Conservation (phyloP, 108 stramenopile species). For the Fistulifera pelliculosa region DNA sequence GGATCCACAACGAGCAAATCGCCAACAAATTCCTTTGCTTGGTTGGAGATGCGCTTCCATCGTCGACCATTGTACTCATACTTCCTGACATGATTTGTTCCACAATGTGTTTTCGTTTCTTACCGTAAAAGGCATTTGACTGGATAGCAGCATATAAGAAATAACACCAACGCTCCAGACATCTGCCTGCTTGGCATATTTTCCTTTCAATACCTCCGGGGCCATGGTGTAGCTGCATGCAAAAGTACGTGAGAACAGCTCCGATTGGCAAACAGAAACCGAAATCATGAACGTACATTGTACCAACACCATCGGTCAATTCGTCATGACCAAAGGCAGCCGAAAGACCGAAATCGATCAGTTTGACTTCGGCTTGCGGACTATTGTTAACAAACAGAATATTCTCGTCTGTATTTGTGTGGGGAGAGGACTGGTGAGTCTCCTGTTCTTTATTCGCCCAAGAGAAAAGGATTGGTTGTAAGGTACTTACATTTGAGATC, state of each 20-base stretch:
- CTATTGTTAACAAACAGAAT: constrained; percentile 19
- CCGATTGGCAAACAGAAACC: neutral
- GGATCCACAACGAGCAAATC: constrained; percentile 30
- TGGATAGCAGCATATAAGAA: constrained; percentile 62
- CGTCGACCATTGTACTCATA: constrained; percentile 26
- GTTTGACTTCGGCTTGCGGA: constrained; percentile 41
- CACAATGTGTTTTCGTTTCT: constrained; percentile 30
- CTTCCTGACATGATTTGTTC: constrained; percentile 30
- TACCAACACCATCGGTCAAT: constrained; percentile 55
- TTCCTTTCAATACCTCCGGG: constrained; percentile 70
- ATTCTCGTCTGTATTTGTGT: no score
- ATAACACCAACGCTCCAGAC: constrained; percentile 77
- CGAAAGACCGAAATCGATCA: constrained; percentile 88
- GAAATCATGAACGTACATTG: constrained; percentile 21
- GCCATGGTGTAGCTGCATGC: constrained; percentile 62
- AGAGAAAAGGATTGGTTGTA: no score
- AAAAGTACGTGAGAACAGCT: neutral
- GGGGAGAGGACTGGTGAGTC: no score
- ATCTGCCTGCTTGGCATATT: constrained; percentile 68
- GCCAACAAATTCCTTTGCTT: constrained; percentile 35
- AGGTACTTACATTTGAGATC: constrained; percentile 87
- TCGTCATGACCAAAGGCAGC: neutral
- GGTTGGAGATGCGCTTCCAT: constrained; percentile 31
- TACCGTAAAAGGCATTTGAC: constrained; percentile 64
- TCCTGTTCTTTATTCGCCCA: no score